Evolutionary conservation across 2,329 filamentous ascomycete species (phyloP).

Genomic region (Alternaria conjuncta): DNA sequence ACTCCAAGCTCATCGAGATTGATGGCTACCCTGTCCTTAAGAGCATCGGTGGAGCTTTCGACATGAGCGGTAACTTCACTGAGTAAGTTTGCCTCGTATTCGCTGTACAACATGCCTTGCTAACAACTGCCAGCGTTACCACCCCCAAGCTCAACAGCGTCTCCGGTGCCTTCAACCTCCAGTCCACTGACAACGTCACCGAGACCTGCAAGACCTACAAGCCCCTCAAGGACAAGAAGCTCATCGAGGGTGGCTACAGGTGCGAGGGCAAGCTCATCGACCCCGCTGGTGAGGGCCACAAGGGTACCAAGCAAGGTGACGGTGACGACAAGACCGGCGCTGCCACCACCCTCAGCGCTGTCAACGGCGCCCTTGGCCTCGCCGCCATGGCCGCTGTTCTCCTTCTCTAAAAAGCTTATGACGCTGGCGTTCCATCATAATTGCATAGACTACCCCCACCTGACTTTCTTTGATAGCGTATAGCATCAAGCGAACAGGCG

Average conservation of each 20-base stretch:
- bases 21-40: constrained; percentile 71
- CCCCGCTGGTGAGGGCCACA: constrained; percentile 46
- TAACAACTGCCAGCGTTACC: constrained; percentile 64
- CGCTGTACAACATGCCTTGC: constrained; percentile 2
- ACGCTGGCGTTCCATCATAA: constrained; percentile 46
- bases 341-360: constrained; percentile 51
- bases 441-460: constrained; percentile 50
- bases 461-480: constrained; percentile 44
- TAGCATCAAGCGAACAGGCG: constrained; percentile 34
- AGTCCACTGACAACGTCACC: constrained; percentile 53
- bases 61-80: constrained; percentile 83
- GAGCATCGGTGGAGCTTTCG: constrained; percentile 77
- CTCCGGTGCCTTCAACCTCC: constrained; percentile 59
- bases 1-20: constrained; percentile 73
- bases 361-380: constrained; percentile 51
- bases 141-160: constrained; percentile 64
- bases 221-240: constrained; percentile 51
- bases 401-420: constrained; percentile 52
- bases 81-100: constrained; percentile 64
- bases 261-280: constrained; percentile 51
- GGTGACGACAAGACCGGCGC: constrained; percentile 40
- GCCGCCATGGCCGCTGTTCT: constrained; percentile 57
- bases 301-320: constrained; percentile 39
- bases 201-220: constrained; percentile 52
- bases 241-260: constrained; percentile 51